phyloP scores from a whole-genome alignment of 352 stramenopile genomes.

The Aphanomyces astaci region DNA sequence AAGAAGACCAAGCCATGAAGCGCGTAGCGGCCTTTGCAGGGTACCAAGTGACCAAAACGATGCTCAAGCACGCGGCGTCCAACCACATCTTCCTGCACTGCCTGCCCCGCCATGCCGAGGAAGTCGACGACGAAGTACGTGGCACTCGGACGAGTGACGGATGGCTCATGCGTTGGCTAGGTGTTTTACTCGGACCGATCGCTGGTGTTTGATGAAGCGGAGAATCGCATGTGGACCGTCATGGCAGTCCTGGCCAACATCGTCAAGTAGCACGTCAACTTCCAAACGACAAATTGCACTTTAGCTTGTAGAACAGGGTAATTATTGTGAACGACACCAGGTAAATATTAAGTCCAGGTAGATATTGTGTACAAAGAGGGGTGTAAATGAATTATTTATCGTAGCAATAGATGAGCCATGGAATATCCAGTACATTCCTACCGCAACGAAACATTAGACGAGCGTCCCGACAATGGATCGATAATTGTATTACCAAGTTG shows the following conservation, averaged over 20 bases:
- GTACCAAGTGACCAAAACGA: slow-evolving; percentile 90
- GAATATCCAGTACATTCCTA: too few relatives aligned
- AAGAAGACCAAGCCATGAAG: slow-evolving; percentile 91
- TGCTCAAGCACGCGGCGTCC: slow-evolving; percentile 85
- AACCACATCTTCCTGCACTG: slow-evolving; percentile 97
- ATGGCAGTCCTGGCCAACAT: slow-evolving; percentile 91
- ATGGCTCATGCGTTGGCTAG: slow-evolving; percentile 27
- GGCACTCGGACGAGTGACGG: too few relatives aligned
- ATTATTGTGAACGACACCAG: too few relatives aligned
- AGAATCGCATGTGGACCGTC: slow-evolving; percentile 99
- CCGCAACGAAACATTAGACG: too few relatives aligned
- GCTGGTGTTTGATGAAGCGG: slow-evolving; percentile 95
- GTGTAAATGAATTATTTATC: too few relatives aligned
- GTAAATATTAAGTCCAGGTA: too few relatives aligned
- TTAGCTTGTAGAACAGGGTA: too few relatives aligned
- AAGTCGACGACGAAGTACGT: slow-evolving; percentile 95
- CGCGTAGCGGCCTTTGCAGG: slow-evolving; percentile 91
- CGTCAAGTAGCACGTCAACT: slow-evolving; percentile 8
- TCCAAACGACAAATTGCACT: too few relatives aligned
- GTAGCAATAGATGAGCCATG: too few relatives aligned
- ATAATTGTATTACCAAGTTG: too few relatives aligned
- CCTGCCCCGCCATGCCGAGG: slow-evolving; percentile 93
- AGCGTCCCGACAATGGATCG: too few relatives aligned
- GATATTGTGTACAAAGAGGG: too few relatives aligned
- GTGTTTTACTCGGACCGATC: slow-evolving; percentile 94